Evolutionary conservation across 306 rosid genomes (phyloP).

Genomic region (Senna siamea): DNA sequence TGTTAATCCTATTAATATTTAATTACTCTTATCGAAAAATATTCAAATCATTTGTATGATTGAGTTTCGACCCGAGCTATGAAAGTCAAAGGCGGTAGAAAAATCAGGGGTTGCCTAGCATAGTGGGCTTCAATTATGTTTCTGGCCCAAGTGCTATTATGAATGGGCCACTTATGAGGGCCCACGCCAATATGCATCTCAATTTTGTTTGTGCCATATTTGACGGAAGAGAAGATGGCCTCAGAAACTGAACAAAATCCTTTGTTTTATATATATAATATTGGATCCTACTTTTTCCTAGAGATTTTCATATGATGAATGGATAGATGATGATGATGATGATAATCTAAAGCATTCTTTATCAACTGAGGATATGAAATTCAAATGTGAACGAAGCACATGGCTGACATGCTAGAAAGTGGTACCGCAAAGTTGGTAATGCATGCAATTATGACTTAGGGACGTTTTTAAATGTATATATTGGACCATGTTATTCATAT

Average conservation of each 20-base stretch:
- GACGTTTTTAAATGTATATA: too few relatives aligned
- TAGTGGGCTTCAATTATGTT: not conserved
- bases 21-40: too few relatives aligned
- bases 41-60: too few relatives aligned
- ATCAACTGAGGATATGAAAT: too few relatives aligned
- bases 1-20: too few relatives aligned
- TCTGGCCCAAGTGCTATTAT: not conserved
- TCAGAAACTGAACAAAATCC: not conserved
- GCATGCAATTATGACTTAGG: not conserved
- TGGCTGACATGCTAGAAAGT: not conserved
- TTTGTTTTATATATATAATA: too few relatives aligned
- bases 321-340: not conserved
- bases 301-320: not conserved
- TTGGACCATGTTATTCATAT: too few relatives aligned
- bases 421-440: not conserved
- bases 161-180: not conserved
- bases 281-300: not conserved
- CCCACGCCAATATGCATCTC: not conserved
- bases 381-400: not conserved
- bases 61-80: too few relatives aligned
- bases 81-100: not conserved
- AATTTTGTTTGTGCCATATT: too few relatives aligned
- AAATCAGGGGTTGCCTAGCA: not conserved
- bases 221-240: not conserved
- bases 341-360: not conserved